Evolutionary conservation across 2,329 filamentous ascomycete genomes (phyloP).

Genomic region (Fusarium metavorans): DNA sequence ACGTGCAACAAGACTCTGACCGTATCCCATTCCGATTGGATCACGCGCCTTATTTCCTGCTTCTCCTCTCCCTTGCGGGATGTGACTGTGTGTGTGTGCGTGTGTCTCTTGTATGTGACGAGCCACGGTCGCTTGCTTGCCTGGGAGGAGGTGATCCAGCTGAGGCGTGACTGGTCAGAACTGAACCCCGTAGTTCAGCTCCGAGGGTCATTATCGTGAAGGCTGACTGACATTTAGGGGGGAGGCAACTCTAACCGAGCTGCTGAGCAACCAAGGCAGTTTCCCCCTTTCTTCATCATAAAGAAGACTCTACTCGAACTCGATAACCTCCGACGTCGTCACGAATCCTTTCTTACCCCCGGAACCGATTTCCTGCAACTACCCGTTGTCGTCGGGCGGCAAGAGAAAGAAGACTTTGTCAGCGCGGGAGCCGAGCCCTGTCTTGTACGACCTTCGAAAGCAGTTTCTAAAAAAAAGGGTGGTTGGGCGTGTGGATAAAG

Average conservation of each 20-base stretch:
- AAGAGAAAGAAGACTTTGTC: background rate
- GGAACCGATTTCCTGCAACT: background rate
- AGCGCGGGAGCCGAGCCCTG: background rate
- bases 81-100: constrained; percentile 4
- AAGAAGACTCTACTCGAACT: background rate
- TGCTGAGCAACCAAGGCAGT: background rate
- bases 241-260: background rate
- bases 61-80: constrained; percentile 4
- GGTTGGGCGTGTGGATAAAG: background rate
- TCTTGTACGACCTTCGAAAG: background rate
- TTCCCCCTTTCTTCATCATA: background rate
- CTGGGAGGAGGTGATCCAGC: background rate
- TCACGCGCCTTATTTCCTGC: background rate
- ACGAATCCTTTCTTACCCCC: background rate
- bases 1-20: background rate
- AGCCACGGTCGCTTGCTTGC: background rate
- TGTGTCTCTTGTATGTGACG: constrained; percentile 6
- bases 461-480: background rate
- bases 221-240: background rate
- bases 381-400: background rate
- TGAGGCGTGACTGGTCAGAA: background rate
- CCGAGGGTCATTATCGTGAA: background rate
- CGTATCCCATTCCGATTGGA: constrained; percentile 15
- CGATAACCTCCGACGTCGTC: background rate
- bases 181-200: background rate